Base-by-base conservation (phyloP, 2,329 filamentous ascomycete genomes). In the Aspergillus sp. region DNA sequence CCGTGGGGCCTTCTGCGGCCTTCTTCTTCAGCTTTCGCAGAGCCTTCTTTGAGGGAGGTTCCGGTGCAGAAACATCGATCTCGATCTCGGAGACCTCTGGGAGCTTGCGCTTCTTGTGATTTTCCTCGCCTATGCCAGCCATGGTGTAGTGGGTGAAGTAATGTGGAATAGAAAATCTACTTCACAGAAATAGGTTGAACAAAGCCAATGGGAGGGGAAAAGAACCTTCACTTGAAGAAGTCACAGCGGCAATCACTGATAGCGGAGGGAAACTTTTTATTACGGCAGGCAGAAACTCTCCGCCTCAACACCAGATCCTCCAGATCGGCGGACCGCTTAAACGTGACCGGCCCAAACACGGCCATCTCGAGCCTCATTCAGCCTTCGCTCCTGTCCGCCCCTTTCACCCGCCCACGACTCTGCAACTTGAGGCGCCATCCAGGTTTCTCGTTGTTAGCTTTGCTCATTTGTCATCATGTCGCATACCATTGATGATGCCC, bases 41-140 rank as follows among this genome's bases (percentile, higher is more conserved):
- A 63, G 91, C 92, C 74, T 95, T 96, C 78, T 98, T 99, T 36
- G 95, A 98, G 1, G 92, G 91, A 19, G 95, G 95, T 73, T 98
- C 93, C 25, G 95, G 95, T n/a, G 90, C 88, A 65, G 82, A 83
- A 64, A 99, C 80, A 75, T 99, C 91, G 73, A 99, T 92, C 76
- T 96, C 92, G 71, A 99, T 89, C 70, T 93, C 90, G 23, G 73
- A 62, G 39, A 71, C 74, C 17, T 78, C 78, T 53, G 73, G 68
- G 39, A 87, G 80, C 77, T 94, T 95, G 76, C 90, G 89, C 80
- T 96, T 92, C 73, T 84, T 89, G 47, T 73, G 66, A 41, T 62
- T 68, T 48, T 64, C 63, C 62, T 74, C 70, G 30, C 65, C 62
- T 23, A 68, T 50, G 47, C 67, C 69, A 8, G 67, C 50, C 74